Percentiles rank a stretch among this genome's conserved stretches.
Conservation (phyloP, 2,329 filamentous ascomycete genomes). For the Fonsecaea pedrosoi region DNA sequence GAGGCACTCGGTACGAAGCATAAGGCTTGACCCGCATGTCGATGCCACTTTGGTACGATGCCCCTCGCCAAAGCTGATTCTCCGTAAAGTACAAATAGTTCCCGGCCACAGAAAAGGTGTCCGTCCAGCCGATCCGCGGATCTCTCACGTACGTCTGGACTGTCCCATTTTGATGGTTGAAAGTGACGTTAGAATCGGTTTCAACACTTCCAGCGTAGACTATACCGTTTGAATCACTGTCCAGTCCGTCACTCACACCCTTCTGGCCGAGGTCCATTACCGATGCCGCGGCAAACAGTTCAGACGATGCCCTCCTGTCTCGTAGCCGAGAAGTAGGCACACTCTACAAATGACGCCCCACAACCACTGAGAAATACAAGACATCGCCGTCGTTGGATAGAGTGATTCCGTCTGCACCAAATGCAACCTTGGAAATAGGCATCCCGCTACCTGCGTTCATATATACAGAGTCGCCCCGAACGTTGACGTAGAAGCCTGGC, state of each 20-base stretch:
- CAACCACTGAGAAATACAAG: constrained; percentile 56
- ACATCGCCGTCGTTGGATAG: constrained; percentile 57
- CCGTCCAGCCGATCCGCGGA: constrained; percentile 57
- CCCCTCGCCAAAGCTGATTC: constrained; percentile 55
- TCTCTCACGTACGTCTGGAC: constrained; percentile 55
- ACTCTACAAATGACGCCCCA: constrained; percentile 54
- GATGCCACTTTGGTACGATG: constrained; percentile 50
- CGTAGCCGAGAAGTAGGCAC: constrained; percentile 54
- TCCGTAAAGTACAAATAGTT: constrained; percentile 62
- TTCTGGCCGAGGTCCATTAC: constrained; percentile 56
- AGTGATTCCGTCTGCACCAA: constrained; percentile 60
- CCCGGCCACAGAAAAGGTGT: constrained; percentile 54
- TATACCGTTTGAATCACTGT: constrained; percentile 58
- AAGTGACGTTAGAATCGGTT: constrained; percentile 56
- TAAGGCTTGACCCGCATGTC: constrained; percentile 54
- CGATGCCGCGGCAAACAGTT: constrained; percentile 53
- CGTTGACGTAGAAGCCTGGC: constrained; percentile 55
- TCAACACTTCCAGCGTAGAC: constrained; percentile 61
- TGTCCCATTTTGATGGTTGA: constrained; percentile 55
- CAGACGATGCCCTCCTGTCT: constrained; percentile 47
- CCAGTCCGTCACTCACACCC: constrained; percentile 60
- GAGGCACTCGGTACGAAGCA: constrained; percentile 50
- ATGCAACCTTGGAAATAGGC: constrained; percentile 41
- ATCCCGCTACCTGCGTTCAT: constrained; percentile 46
- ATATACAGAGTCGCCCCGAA: constrained; percentile 59